Evolutionary conservation across 176 grass and related monocot genomes (phyloP), one percentile per base, ranked within the genome.

Genomic region (Alloteropsis semialata): DNA sequence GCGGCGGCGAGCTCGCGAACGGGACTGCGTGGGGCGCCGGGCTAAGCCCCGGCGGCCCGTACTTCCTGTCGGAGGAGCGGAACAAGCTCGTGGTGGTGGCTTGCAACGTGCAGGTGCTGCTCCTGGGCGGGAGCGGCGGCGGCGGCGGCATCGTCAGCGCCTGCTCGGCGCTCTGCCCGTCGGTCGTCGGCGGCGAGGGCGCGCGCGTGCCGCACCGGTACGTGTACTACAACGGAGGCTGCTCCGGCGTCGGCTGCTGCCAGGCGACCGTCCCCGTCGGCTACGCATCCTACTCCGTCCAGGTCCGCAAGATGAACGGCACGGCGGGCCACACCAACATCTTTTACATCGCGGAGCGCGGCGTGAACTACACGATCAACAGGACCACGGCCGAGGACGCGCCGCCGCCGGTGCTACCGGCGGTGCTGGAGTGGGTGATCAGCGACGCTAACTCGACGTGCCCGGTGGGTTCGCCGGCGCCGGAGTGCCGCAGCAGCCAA

Each of bases 191-290:
- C 16, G 16, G 59, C 59, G n/a, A 30, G 14, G 28, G 8, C 59
- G 59, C 14, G n/a, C n/a, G n/a, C n/a, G n/a, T 14, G 28, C 2
- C 4, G 28, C 59, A 32, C 5, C 59, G 13, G 24, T 30, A 62
- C 59, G 10, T 62, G 14, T 33, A 33, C 59, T 62, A 1, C 59
- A 27, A 81, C 28, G 72, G 48, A 6, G 34, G 21, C 19, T 93
- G 91, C 72, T 61, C 88, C 0, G 88, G 91, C 50, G 61, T 88
- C 5, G 65, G 87, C 37, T 93, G 88, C 48, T 93, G 88, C 38
- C 28, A 65, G 10, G 65, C 85, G 41, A 54, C 61, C 10, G 82
- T 94, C 25, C 22, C 28, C 14, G 44, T 36, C 6, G 64, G 61
- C 29, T 65, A 76, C 41, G 34, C 68, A 17, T 81, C 50, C 15